Base-by-base conservation (phyloP, 345 rosid genomes). In the Populus simonii region DNA sequence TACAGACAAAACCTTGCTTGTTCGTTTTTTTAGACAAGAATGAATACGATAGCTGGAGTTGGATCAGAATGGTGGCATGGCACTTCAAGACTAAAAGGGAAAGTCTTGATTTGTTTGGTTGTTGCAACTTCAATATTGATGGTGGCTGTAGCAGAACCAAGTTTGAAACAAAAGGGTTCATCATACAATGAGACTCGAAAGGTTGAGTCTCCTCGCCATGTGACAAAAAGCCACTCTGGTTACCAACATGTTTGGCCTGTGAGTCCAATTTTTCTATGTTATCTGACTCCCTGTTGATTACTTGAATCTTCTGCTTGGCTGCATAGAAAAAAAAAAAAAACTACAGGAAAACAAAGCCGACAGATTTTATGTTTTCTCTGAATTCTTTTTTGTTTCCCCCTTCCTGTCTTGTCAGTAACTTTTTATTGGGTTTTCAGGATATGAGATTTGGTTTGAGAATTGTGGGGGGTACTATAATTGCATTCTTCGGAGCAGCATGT, bases 401-500 rank as follows among this genome's bases (percentile, higher is more conserved):
- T 73, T 22, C 38, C 5, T 35, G 41, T 57, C 61, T 59, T n/a
- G 4, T 9, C 10, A 11, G 2, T 8, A 62, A 61, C 43, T 35
- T 8, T 53, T 12, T 20, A 43, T 33, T 57, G 71, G 47, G 11
- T 72, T 69, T 53, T 33, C 76, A 86, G 90, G 84, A 74, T 1
- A 36, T 88, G 79, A 76, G 71, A 80, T 88, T 84, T 77, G 80
- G 85, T 8, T 86, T 88, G 89, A 66, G 63, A 85, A 80, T 86
- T 68, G 85, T 76, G 43, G 83, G 81, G 72, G 88, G 88, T 7
- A 45, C 79, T 1, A 43, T 84, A 74, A 69, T 86, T 63, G 91
- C 82, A 74, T 86, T 88, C 86, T 57, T 84, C 8, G 89, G 89
- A 76, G 89, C 91, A 57, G 89, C 91, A 1, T 84, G 76, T 83